phyloP scores from a whole-genome alignment of 768 basidiomycete genomes.

The Mycena epipterygia region DNA sequence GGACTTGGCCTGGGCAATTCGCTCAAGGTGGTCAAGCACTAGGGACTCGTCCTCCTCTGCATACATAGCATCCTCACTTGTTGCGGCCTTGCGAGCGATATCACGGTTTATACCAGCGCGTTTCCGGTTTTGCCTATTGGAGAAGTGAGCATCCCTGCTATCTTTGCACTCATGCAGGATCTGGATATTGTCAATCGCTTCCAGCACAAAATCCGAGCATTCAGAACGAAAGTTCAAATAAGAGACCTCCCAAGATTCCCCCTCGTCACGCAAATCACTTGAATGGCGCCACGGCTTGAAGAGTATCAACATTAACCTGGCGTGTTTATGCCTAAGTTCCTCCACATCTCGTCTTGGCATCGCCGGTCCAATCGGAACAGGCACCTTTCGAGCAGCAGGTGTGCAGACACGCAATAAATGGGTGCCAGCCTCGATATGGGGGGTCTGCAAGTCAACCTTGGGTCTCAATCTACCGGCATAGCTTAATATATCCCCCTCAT shows the following conservation, averaged over 20 bases:
- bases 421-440: slow-evolving; percentile 39
- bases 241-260: slow-evolving; percentile 45
- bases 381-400: slow-evolving; percentile 33
- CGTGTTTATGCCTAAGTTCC: slow-evolving; percentile 36
- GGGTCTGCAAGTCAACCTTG: background rate
- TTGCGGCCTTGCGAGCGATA: background rate
- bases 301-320: slow-evolving; percentile 30
- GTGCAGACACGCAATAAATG: slow-evolving; percentile 32
- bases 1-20: too few relatives aligned
- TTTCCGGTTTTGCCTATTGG: background rate
- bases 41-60: background rate
- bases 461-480: background rate
- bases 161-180: slow-evolving; percentile 8
- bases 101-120: background rate
- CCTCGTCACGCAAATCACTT: slow-evolving; percentile 38
- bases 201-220: background rate
- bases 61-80: background rate
- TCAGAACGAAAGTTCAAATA: slow-evolving; percentile 11
- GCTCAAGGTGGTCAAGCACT: background rate
- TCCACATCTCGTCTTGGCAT: slow-evolving; percentile 48
- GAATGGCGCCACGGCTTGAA: slow-evolving; percentile 57
- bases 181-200: slow-evolving; percentile 3
- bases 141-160: background rate
- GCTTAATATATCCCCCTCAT: too few relatives aligned
- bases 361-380: slow-evolving; percentile 50